These are phyloP conservation scores for Ephemerocybe angulata DNA, from an alignment of 768 basidiomycete species.

Conservation along the genomic window DNA sequence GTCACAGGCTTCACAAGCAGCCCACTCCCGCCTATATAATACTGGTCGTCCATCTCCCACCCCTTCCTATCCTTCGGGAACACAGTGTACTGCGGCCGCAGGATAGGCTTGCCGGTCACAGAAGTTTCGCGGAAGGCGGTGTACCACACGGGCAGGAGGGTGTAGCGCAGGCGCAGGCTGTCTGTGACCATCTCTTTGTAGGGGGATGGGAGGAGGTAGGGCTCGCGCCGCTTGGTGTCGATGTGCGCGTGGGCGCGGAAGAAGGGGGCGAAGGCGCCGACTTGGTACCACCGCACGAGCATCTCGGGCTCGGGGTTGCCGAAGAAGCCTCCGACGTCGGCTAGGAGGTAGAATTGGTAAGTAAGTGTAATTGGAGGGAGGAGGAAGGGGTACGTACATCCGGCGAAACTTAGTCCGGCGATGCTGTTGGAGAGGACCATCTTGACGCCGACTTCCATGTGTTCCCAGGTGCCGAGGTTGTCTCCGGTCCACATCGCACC, in stretches of 20 bases:
- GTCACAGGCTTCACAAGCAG: slow-evolving; percentile 91
- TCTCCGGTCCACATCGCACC: slow-evolving; percentile 99
- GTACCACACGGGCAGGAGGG: slow-evolving; percentile 91
- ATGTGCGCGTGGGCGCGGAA: slow-evolving; percentile 98
- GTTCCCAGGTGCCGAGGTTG: slow-evolving; percentile 96
- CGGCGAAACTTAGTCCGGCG: slow-evolving; percentile 87
- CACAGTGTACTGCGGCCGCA: slow-evolving; percentile 92
- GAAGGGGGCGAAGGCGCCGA: slow-evolving; percentile 93
- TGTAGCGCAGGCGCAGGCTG: slow-evolving; percentile 77
- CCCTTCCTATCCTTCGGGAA: slow-evolving; percentile 88
- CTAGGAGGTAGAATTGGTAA: slow-evolving; percentile 37
- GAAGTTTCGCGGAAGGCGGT: slow-evolving; percentile 93
- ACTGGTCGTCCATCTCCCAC: slow-evolving; percentile 91
- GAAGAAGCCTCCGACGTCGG: slow-evolving; percentile 99
- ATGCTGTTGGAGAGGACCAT: slow-evolving; percentile 90
- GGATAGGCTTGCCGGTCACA: slow-evolving; percentile 73
- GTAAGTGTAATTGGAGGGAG: not conserved
- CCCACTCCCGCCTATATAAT: slow-evolving; percentile 84
- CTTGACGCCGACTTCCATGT: slow-evolving; percentile 89
- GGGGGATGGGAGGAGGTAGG: slow-evolving; percentile 87
- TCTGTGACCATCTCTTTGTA: slow-evolving; percentile 81
- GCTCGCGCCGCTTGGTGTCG: slow-evolving; percentile 96
- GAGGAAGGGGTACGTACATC: slow-evolving; percentile 55
- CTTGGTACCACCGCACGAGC: slow-evolving; percentile 96
- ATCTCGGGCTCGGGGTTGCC: slow-evolving; percentile 94